Base-by-base conservation (phyloP, 768 basidiomycete genomes). In the Mycena floridula region DNA sequence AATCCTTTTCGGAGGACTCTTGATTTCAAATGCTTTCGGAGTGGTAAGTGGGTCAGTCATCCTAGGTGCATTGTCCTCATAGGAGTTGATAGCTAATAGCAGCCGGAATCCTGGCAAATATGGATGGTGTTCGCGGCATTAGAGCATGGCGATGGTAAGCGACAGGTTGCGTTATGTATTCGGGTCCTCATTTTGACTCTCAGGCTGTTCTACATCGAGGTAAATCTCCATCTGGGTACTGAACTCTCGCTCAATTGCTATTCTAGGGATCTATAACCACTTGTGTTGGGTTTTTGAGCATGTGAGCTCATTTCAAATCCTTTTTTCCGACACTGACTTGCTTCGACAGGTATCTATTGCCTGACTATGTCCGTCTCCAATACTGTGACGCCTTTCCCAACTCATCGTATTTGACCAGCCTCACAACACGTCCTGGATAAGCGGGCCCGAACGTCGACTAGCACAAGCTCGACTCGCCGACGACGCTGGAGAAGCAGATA, bases 191-290 rank as follows among this genome's bases (percentile, higher is more conserved):
- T n/a, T n/a, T n/a, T n/a, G n/a, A n/a, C n/a, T n/a, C n/a, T n/a
- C 47, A 80, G 82, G 84, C 51, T 86, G 27, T 86, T 87, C 57
- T 82, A 73, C 55, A 82, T 85, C 36, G 85, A 82, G 69, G n/a
- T n/a, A n/a, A n/a, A n/a, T n/a, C n/a, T n/a, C n/a, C n/a, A 57
- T 45, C 15, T 49, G 21, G 21, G 30, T 22, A 16, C 25, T n/a
- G 39, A 11, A 12, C 11, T n/a, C n/a, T n/a, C n/a, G 47, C 8
- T n/a, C 20, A 37, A 8, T 20, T 37, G 8, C 16, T 21, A 25
- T 8, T 43, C 30, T 35, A 86, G 76, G 85, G 85, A 3, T 65
- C 76, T 1, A 69, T 83, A 8, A 87, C 82, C 0, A 76, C 85
- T 49, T 55, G 67, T 38, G 55, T 85, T 37, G 82, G 82, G 1